Evolutionary conservation across 768 basidiomycete genomes (phyloP).

Genomic region (Phallus indusiatus): DNA sequence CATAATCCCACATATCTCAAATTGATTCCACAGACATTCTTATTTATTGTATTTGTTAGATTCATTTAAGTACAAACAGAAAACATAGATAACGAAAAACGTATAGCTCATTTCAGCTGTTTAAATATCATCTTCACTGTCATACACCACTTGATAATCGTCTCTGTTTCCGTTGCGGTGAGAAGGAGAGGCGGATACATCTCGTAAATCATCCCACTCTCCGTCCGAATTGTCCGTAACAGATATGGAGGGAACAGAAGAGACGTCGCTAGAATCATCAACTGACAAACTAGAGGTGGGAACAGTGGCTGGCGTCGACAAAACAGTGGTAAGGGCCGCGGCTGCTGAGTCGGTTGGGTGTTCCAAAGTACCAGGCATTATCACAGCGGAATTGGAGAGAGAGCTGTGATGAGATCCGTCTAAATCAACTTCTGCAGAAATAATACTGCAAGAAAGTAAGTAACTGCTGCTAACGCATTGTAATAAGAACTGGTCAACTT

Average conservation of each 20-base stretch:
- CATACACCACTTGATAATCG: slow-evolving; percentile 5
- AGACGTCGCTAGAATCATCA: neutral
- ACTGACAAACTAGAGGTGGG: neutral
- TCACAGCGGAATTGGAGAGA: slow-evolving; percentile 1
- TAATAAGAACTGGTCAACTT: neutral
- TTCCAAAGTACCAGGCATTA: neutral
- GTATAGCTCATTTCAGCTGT: neutral
- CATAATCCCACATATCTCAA: no score
- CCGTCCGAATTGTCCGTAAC: neutral
- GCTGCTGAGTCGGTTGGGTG: neutral
- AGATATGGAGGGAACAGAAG: slow-evolving; percentile 1
- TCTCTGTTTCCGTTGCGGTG: neutral
- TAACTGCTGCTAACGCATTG: neutral
- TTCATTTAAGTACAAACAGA: no score
- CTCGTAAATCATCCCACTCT: slow-evolving; percentile 5
- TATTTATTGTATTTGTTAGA: no score
- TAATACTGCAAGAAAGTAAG: neutral
- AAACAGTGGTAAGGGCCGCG: neutral
- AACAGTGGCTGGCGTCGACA: slow-evolving; percentile 2
- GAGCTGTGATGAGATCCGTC: slow-evolving; percentile 2
- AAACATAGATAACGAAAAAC: no score
- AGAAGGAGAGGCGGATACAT: neutral
- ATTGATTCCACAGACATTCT: no score
- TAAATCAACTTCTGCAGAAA: neutral
- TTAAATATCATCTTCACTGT: slow-evolving; percentile 1